Evolutionary conservation across 148 eudicot genomes (phyloP).

Genomic region (Oxyria digyna): DNA sequence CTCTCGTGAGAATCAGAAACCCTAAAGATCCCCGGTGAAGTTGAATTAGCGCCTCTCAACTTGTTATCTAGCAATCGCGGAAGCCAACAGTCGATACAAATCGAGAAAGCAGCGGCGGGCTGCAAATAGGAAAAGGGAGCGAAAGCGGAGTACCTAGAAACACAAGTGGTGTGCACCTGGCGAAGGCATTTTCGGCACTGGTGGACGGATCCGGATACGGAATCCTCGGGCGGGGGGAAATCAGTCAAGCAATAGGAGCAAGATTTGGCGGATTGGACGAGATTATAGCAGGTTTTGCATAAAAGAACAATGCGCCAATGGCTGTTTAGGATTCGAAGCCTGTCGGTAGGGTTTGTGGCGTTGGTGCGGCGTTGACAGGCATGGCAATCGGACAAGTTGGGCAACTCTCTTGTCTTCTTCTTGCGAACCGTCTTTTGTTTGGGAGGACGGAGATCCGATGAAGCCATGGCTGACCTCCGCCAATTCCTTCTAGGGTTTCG

Average conservation of each 20-base stretch:
- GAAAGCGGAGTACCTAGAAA: slow-evolving; percentile 18
- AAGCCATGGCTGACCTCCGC: slow-evolving; percentile 4
- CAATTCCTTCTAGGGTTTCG: slow-evolving; percentile 4
- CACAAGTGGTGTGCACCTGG: slow-evolving; percentile 47
- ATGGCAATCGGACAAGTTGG: slow-evolving; percentile 75
- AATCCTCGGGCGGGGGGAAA: slow-evolving; percentile 6
- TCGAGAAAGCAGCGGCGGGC: slow-evolving; percentile 21
- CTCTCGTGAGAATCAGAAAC: slow-evolving; percentile 16
- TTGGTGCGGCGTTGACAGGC: slow-evolving; percentile 49
- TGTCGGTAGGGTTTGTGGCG: slow-evolving; percentile 44
- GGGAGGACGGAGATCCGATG: not conserved
- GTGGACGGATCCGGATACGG: not conserved
- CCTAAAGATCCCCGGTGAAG: slow-evolving; percentile 26
- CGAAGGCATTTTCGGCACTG: slow-evolving; percentile 42
- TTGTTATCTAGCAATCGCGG: slow-evolving; percentile 44
- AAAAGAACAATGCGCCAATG: slow-evolving; percentile 77
- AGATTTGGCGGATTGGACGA: slow-evolving; percentile 26
- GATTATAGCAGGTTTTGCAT: slow-evolving; percentile 36
- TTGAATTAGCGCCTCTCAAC: slow-evolving; percentile 14
- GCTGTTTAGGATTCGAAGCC: slow-evolving; percentile 49
- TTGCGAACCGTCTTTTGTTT: slow-evolving; percentile 3
- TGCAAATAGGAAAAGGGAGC: slow-evolving; percentile 34
- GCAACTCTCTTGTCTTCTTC: slow-evolving; percentile 68
- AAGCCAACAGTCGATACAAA: slow-evolving; percentile 91
- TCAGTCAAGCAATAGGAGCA: slow-evolving; percentile 64